A percentile compares a stretch with the other conserved stretches of the same genome.
Evolutionary conservation across 2,329 filamentous ascomycete genomes (phyloP).

Genomic region (Pseudogymnoascus sp.): DNA sequence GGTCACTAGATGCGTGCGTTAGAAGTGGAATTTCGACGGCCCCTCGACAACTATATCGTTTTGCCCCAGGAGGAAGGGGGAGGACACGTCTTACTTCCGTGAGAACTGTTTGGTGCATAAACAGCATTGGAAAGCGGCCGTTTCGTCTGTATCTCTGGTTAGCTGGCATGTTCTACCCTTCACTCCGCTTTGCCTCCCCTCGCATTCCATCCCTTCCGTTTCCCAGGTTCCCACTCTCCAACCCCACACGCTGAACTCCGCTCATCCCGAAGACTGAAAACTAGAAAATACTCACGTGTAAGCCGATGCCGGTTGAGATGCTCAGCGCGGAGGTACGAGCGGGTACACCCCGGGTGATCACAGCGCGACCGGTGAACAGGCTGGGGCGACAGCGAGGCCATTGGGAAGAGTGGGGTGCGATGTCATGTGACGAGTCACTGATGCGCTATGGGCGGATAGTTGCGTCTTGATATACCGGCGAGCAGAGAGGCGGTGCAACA

Average conservation of each 20-base stretch:
- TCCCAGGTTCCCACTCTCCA: not conserved
- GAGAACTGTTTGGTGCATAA: constrained; percentile 20
- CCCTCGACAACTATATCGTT: not conserved
- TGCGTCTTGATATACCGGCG: not conserved
- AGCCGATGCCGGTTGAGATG: constrained; percentile 21
- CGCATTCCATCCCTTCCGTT: not conserved
- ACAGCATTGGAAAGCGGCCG: constrained; percentile 18
- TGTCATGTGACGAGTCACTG: not conserved
- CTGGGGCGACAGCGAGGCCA: constrained; percentile 2
- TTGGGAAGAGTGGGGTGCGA: not conserved
- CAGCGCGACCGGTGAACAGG: constrained; percentile 11
- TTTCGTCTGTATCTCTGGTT: constrained; percentile 15
- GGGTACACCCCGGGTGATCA: constrained; percentile 18
- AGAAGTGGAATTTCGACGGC: not conserved
- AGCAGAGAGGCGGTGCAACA: not conserved
- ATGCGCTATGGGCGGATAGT: not conserved
- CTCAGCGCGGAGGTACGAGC: constrained; percentile 20
- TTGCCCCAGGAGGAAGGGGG: not conserved
- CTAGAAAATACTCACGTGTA: constrained; percentile 15
- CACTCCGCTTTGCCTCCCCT: not conserved
- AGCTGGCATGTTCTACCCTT: not conserved
- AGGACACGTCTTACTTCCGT: constrained; percentile 16
- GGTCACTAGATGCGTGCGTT: constrained; percentile 14
- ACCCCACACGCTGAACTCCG: not conserved
- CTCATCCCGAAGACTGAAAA: not conserved